Evolutionary conservation across 495 filamentous ascomycete species (phyloP), one percentile per base, ranked within the genome.

Genomic region (Talaromyces proteolyticus): DNA sequence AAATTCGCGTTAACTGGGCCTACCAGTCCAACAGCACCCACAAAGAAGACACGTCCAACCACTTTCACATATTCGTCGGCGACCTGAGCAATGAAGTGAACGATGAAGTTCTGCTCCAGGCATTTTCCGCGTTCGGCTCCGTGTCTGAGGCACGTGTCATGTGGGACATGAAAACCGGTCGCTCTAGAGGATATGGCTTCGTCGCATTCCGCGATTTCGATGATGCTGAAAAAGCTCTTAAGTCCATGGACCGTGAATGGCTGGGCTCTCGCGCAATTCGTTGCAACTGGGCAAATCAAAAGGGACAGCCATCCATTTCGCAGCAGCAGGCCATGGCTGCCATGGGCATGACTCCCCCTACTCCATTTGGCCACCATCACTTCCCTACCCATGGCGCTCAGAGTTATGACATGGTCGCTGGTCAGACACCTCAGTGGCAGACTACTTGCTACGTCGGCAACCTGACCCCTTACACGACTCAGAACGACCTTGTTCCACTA

Each of bases 81-180:
- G 93, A 99, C 68, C 75, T 99, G 40, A 96, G 92, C 55, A 99
- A 99, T 55, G 93, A 99, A 65, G 93, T 99, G 57, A 99, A 99
- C 59, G 93, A 99, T 57, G 93, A 99, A 64, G 82, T 97, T 44
- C 74, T 99, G 23, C 73, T 86, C 7, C 93, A 97, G 69, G 94
- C 94, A 16, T 99, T 99, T 68, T 94, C 89, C 37, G 91, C 91
- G 34, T 99, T 97, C 67, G 93, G 93, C 10, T 87, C 83, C 3
- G 91, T 99, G 26, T 97, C 94, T n/a, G 93, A 99, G 70, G 93
- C 93, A 51, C 90, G 93, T 54, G 93, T 99, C 50, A 99, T 99
- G 93, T 99, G 93, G 93, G 93, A 99, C 63, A 99, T 99, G 93
- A 99, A 99, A 78, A 99, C 93, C 37, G 93, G 93, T 51, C 86